Evolutionary conservation across 2,329 filamentous ascomycete genomes (phyloP), one percentile per base, ranked within the genome.

Genomic region (Plenodomus biglobosus): DNA sequence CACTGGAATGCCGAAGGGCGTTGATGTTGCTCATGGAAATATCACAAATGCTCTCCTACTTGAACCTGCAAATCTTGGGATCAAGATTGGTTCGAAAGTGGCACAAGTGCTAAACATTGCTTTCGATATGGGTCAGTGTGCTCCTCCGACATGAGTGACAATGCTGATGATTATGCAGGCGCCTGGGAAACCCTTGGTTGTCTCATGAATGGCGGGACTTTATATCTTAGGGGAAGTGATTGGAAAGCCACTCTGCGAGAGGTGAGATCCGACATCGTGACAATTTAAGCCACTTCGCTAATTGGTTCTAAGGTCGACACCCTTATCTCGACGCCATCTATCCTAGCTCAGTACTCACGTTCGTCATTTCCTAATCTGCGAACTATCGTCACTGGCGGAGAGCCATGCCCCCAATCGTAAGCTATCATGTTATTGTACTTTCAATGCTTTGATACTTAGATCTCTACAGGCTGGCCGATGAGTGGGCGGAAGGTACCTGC

Each of bases 131-230:
- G 79, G 81, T 82, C 72, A 59, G 78, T 69, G 35, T 36, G 8
- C 34, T 1, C 17, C 4, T n/a, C 7, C 17, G 42, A 37, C 10
- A 4, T 27, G 39, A 16, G 21, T 48, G 34, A 17, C 46, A 39
- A 32, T 13, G 30, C 44, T 43, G 39, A 43, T 49, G 39, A 44
- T 41, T 16, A 6, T 27, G 17, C 35, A 82, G 81, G 79, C 18
- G 80, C 81, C 11, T 84, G 82, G 81, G 81, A 84, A 53, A 79
- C 84, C n/a, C 74, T 84, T 8, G 76, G 74, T 1, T 78, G 76
- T 42, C 66, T 84, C 19, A 80, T 80, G 67, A 84, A 83, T 40
- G 81, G 81, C 17, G 81, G 81, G 4, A 83, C 80, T 3, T 68
- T 84, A 38, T 70, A 80, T 38, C 70, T 83, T 36, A 72, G 81